Evolutionary conservation across 2,329 filamentous ascomycete species (phyloP), one percentile per base, ranked within the genome.

Genomic region (Aspergillus japonicus): DNA sequence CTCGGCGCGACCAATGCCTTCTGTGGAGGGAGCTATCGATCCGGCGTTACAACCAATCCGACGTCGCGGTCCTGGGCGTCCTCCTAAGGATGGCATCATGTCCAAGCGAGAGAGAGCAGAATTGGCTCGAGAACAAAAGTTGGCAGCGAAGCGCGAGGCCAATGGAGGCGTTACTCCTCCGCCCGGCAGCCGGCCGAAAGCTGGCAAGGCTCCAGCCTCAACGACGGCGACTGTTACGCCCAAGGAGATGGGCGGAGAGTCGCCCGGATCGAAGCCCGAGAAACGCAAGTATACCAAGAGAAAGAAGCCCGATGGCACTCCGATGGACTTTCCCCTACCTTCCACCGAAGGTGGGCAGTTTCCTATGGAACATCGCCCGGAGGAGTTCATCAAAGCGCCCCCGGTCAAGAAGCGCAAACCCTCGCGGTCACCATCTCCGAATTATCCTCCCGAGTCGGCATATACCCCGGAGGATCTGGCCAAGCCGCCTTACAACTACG

Each of bases 31-130:
- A 68, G 23, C 69, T 68, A 62, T 76, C 73, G 64, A 76, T 75
- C 65, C 72, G 42, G 56, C 73, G 48, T 72, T 75, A 29, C 76
- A 76, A 55, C 77, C 80, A 10, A 66, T 67, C 5, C 73, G 74
- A 50, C 76, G 76, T 50, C 74, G 79, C 50, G 86, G 86, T 49
- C 86, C 86, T 56, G 86, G 86, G 55, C 79, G 86, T 53, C 86
- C 86, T 48, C 86, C 86, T 10, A 88, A 88, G 75, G 85, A 88
- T 68, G 86, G 86, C 21, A 82, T 88, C 68, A 86, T 88, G 80
- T 88, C 86, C 4, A 88, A 87, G 68, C 82, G 86, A 52, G 85
- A 88, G 69, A 77, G 82, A 61, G 81, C 82, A 24, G 79, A 83
- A 63, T 75, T 84, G 66, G 80, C 82, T 57, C 81, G 81, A 62